Conservation (phyloP, 129 eudicot species). For the Cynara cardunculus region DNA sequence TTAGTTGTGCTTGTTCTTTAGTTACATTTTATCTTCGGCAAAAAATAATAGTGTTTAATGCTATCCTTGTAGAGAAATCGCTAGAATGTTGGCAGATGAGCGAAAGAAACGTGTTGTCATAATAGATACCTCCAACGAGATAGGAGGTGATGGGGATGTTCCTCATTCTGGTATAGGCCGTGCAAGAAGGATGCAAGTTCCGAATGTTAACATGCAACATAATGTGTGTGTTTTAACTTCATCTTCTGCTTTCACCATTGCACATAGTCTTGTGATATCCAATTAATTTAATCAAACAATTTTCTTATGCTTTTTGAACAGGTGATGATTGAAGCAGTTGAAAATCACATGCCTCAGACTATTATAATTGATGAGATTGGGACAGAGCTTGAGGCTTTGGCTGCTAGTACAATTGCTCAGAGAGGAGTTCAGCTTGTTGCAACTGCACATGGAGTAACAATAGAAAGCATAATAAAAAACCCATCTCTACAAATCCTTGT, state of each 20-base stretch:
- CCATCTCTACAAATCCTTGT: constrained; percentile 91
- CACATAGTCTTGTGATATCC: neutral
- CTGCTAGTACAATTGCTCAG: constrained; percentile 98
- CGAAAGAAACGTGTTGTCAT: constrained; percentile 83
- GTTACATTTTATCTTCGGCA: neutral
- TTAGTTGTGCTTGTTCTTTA: neutral
- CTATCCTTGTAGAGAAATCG: constrained; percentile 71
- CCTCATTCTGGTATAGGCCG: constrained; percentile 97
- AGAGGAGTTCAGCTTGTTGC: constrained; percentile 99
- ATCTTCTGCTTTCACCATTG: neutral
- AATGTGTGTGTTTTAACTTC: constrained; percentile 44
- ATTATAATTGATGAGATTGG: constrained; percentile 97
- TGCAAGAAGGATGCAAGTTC: constrained; percentile 99
- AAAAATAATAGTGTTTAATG: neutral
- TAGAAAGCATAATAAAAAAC: constrained; percentile 85
- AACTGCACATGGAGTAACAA: constrained; percentile 91
- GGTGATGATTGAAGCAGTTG: constrained; percentile 99
- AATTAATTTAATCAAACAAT: neutral
- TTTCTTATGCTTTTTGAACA: constrained; percentile 20
- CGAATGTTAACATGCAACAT: constrained; percentile 97
- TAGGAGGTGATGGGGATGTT: constrained; percentile 98
- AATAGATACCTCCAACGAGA: constrained; percentile 93
- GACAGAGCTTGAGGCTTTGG: constrained; percentile 93
- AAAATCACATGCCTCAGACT: constrained; percentile 94
- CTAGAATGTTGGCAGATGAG: constrained; percentile 95